Evolutionary conservation across 345 rosid species (phyloP), one percentile per base, ranked within the genome.

Genomic region (Eutrema heterophyllum): DNA sequence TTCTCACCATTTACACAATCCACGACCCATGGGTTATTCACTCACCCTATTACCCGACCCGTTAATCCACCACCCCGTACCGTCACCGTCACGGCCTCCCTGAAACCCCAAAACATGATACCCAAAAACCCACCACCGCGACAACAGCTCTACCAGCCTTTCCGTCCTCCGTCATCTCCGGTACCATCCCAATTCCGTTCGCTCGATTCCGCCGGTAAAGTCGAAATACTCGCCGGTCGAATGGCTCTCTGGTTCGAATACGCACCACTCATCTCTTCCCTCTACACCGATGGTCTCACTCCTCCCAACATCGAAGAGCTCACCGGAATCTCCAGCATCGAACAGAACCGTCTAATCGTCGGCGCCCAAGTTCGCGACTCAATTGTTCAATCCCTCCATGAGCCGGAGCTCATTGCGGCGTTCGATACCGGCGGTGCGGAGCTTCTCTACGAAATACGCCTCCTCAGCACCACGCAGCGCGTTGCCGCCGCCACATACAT

Each of bases 181-280:
- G 49, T 95, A 2, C 99, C 99, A 1, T 1, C 86, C 0, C 27
- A 87, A 5, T 92, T 78, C 86, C 84, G 84, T 21, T 71, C 86
- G 64, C 96, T 95, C 39, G 99, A 91, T 81, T 13, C 77, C 57
- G 74, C 83, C 67, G 78, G 72, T 24, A 91, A 89, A 67, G 72
- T 95, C 68, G 89, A 91, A 6, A 71, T 88, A 78, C 90, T 95
- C 60, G 18, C 96, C 39, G 82, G 81, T 62, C 84, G 97, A 36
- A 73, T 85, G 29, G 99, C 91, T 57, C 87, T 82, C 61, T 95
- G 99, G 97, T 90, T 80, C 80, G 95, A 89, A 61, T 91, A 84
- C 77, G 97, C 99, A 24, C 92, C 96, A 0, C 84, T 95, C 14
- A 91, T 95, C 54, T 54, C 97, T 26, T 80, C 89, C 40, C 89